A percentile compares a stretch with the other conserved stretches of the same genome.
These are phyloP conservation scores for Ogataea pignaliae DNA, from an alignment of 805 yeast species.

Conservation along the genomic window DNA sequence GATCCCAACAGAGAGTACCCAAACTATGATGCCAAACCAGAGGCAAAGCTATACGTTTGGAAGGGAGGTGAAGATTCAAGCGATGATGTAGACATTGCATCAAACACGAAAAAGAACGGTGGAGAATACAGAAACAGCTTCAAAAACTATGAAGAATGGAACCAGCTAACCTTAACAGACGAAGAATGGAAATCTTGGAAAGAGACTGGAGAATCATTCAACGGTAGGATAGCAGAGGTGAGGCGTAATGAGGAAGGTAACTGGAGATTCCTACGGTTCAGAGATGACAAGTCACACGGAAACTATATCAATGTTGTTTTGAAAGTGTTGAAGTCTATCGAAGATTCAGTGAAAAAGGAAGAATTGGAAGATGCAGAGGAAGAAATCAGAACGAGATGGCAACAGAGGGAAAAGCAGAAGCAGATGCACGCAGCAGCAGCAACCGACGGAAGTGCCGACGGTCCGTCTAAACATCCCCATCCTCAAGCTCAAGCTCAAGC, in stretches of 20 bases:
- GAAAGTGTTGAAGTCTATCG: conserved; percentile 77
- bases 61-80: conserved; percentile 44
- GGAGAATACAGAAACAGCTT: conserved; percentile 30
- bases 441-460: not conserved
- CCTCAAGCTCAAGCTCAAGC: not conserved
- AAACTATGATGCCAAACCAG: conserved; percentile 80
- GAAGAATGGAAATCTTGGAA: conserved; percentile 81
- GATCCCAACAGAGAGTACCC: conserved; percentile 68
- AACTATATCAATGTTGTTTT: conserved; percentile 79
- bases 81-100: conserved; percentile 34
- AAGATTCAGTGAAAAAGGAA: conserved; percentile 78
- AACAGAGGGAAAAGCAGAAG: conserved; percentile 42
- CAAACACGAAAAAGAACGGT: conserved; percentile 28
- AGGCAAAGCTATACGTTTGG: conserved; percentile 69
- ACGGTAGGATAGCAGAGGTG: conserved; percentile 87
- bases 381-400: conserved; percentile 59
- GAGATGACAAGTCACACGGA: conserved; percentile 90
- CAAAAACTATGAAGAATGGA: conserved; percentile 59
- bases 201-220: conserved; percentile 68
- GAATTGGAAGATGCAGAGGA: conserved; percentile 61
- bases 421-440: conserved; percentile 18
- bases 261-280: conserved; percentile 83
- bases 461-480: conserved; percentile 3
- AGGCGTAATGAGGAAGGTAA: conserved; percentile 58
- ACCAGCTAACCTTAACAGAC: conserved; percentile 55